phyloP scores from a whole-genome alignment of 2,329 filamentous ascomycete species.

The Fusarium gaditjirri region DNA sequence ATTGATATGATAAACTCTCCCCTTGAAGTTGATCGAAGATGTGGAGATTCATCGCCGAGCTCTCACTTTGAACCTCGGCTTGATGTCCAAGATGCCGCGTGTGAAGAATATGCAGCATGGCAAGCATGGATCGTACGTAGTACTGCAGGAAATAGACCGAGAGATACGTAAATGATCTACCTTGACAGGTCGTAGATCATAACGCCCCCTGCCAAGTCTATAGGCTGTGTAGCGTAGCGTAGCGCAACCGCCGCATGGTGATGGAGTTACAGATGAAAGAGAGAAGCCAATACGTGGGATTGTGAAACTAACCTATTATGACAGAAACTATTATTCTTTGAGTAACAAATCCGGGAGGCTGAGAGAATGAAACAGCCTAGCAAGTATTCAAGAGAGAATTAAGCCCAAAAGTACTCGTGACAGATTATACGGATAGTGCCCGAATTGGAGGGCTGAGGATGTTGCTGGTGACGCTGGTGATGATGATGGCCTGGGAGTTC shows the following conservation, averaged over 20 bases:
- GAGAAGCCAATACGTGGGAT: conserved; percentile 7
- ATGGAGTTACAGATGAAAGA: conserved; percentile 34
- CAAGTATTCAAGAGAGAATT: conserved; percentile 12
- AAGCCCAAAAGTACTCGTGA: background rate
- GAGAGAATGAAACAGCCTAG: conserved; percentile 22
- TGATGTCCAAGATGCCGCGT: conserved; percentile 21
- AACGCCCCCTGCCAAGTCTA: conserved; percentile 29
- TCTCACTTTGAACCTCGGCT: conserved; percentile 32
- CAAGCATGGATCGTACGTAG: background rate
- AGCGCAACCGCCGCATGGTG: conserved; percentile 12
- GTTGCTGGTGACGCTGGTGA: conserved; percentile 9
- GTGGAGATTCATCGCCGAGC: conserved; percentile 21
- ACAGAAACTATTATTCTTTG: conserved; percentile 9
- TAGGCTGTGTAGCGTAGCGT: background rate
- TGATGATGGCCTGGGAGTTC: conserved; percentile 15
- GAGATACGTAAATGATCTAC: conserved; percentile 9
- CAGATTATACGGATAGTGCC: conserved; percentile 35
- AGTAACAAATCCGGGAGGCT: conserved; percentile 20
- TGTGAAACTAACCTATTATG: conserved; percentile 30
- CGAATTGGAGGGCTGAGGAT: conserved; percentile 32
- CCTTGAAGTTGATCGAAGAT: conserved; percentile 8
- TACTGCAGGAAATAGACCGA: conserved; percentile 8
- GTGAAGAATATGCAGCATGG: conserved; percentile 33
- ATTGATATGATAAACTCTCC: conserved; percentile 6
- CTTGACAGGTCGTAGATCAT: conserved; percentile 34